Base-by-base conservation (phyloP, 2,329 filamentous ascomycete species). In the Neofusicoccum parvum region DNA sequence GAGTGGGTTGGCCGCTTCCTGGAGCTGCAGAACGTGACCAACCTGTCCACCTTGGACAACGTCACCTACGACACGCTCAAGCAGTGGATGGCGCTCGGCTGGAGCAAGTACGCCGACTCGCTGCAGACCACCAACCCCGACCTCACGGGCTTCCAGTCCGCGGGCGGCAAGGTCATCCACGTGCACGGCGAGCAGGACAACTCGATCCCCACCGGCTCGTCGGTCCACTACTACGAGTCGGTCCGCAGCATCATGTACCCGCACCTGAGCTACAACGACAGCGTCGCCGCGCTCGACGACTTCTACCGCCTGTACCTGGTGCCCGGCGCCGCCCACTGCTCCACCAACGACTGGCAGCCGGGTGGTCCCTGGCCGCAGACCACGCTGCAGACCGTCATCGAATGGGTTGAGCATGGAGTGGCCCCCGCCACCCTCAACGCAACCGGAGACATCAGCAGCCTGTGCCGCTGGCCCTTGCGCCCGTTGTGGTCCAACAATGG, bases 251-350 rank as follows among this genome's bases (percentile, higher is more conserved):
- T 81, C 72, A 84, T 86, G 82, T 83, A 82, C 70, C 76, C 80
- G 3, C 68, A 77, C 20, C 45, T 79, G 5, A 70, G 73, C 2
- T 78, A 77, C 66, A 74, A 79, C 4, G 76, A 80, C 7, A 76
- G 76, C 10, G 72, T 78, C 6, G 69, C 75, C 3, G 78, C 81
- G 1, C 74, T 87, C 5, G 72, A 79, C 34, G 80, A 83, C 15
- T 88, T 83, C 78, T 88, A 86, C 73, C 80, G 82, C 62, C 76
- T 87, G 36, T 87, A 81, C 73, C 78, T 86, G 0, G 71, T 87
- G 20, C 84, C 85, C 0, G 84, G 84, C 27, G 85, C 81, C 0
- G 83, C 76, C 0, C 85, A 86, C 74, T 87, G 85, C 68, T 54
- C 43, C 15, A 17, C 59, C 11, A 68, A 68, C 23, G 7, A 11